These are phyloP conservation scores for Coccomyxa sp. DNA, from an alignment of 139 green algal species.

Conservation along the genomic window DNA sequence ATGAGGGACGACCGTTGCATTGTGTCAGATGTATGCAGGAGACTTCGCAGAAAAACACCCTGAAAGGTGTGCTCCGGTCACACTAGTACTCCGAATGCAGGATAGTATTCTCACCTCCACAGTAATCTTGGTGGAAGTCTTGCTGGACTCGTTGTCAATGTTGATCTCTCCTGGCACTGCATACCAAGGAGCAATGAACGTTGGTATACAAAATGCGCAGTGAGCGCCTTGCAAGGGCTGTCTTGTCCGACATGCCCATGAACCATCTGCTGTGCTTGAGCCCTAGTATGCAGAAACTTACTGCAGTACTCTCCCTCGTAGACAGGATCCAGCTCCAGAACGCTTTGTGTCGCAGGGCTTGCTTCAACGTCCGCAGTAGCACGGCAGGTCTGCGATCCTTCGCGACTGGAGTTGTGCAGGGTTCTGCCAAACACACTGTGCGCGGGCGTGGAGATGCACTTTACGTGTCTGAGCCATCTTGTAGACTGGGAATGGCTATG, in stretches of 20 bases:
- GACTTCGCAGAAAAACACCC: no score
- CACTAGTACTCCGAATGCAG: neutral
- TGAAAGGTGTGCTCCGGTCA: neutral
- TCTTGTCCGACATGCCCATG: neutral
- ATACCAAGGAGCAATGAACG: neutral
- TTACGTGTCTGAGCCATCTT: no score
- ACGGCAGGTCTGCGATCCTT: no score
- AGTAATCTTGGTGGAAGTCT: conserved; percentile 38
- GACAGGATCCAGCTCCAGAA: neutral
- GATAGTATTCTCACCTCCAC: conserved; percentile 23
- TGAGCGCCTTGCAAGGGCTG: neutral
- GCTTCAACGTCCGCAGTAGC: no score
- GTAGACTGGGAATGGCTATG: no score
- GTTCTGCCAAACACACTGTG: no score
- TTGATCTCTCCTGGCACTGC: conserved; percentile 18
- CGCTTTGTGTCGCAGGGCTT: no score
- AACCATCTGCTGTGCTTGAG: neutral
- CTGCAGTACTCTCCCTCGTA: conserved; percentile 1
- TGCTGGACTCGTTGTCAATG: conserved; percentile 42
- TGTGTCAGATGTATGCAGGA: neutral
- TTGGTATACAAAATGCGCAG: neutral
- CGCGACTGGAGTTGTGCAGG: no score
- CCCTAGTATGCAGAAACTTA: neutral
- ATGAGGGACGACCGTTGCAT: neutral
- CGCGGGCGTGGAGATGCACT: no score